Evolutionary conservation across 768 basidiomycete species (phyloP).

Genomic region (Tricholoma furcatifolium): DNA sequence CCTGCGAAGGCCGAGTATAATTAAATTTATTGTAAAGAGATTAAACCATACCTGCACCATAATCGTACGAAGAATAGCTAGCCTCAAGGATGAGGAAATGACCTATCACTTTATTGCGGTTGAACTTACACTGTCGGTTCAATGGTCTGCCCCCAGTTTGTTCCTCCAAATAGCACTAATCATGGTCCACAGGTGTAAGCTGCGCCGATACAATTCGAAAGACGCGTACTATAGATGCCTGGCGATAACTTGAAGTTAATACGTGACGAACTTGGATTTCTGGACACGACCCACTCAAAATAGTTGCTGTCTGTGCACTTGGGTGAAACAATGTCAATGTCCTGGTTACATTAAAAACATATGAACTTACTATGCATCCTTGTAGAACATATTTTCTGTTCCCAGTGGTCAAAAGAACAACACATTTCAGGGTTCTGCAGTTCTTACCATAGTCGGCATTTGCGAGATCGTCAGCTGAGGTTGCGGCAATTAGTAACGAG

Average conservation of each 20-base stretch:
- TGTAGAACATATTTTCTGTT: conserved; percentile 50
- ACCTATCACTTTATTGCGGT: neutral
- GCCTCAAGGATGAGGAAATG: neutral
- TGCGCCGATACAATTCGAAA: neutral
- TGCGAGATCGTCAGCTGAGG: conserved; percentile 36
- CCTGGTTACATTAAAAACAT: neutral
- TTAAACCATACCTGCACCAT: conserved; percentile 41
- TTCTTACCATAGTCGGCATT: conserved; percentile 40
- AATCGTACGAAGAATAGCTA: conserved; percentile 58
- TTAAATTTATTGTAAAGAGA: neutral
- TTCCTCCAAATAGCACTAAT: conserved; percentile 59
- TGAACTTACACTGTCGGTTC: conserved; percentile 47
- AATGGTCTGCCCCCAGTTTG: conserved; percentile 60
- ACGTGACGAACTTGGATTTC: neutral
- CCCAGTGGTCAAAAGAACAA: conserved; percentile 4
- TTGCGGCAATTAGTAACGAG: neutral
- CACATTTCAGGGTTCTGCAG: neutral
- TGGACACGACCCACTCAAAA: conserved; percentile 37
- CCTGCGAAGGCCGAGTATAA: conserved; percentile 24
- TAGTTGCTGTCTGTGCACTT: conserved; percentile 48
- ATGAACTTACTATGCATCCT: conserved; percentile 45
- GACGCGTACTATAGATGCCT: conserved; percentile 47
- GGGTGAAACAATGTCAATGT: neutral
- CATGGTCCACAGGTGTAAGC: neutral
- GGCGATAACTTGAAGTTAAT: conserved; percentile 6